Base-by-base conservation (phyloP, 1,139 yeast genomes). In the Magnusiomyces tetraspermus region DNA sequence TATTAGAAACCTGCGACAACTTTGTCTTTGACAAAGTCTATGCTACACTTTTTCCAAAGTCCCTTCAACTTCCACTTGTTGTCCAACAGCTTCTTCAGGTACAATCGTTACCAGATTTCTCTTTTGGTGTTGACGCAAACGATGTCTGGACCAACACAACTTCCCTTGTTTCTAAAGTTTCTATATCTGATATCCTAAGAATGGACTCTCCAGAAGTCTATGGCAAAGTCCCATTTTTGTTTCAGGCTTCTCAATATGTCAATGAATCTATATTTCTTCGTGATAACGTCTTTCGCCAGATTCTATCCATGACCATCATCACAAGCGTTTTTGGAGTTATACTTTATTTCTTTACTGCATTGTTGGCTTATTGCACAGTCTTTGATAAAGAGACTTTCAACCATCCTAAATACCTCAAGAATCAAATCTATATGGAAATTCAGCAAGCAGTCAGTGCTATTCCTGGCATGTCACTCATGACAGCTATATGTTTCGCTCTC, bases 341-440 rank as follows among this genome's bases (percentile, higher is more conserved):
- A 17, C 72, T 90, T 51, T 92, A 92, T 70, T 74, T 89, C 51
- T 59, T 70, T n/a, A 85, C 82, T 51, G 97, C 97, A 10, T 73
- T 81, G 17, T 63, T 85, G 33, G 83, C 95, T 15, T 92, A 86
- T 67, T 60, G 75, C 48, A 80, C 83, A 61, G 82, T 92, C 31
- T 92, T 87, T 67, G 97, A 92, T 71, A 83, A 82, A 64, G 82
- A 82, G 55, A 86, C 89, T 55, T 88, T 92, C 76, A 86, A 92
- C 71, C 98, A 92, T 67, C 98, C 98, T 55, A 80, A 96, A 67
- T 92, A 87, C 70, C 78, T 92, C 71, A 92, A 92, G 69, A 90
- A 92, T 71, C 98, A 92, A 72, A 81, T 92, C 77, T 70, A 77
- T 6, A 72, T 87, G 67, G 98, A 92, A 67, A 85, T 92, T 60